Percentiles rank a stretch among this genome's conserved stretches.
These are phyloP conservation scores for Amanita rubescens DNA, from an alignment of 768 basidiomycete species.

Conservation along the genomic window DNA sequence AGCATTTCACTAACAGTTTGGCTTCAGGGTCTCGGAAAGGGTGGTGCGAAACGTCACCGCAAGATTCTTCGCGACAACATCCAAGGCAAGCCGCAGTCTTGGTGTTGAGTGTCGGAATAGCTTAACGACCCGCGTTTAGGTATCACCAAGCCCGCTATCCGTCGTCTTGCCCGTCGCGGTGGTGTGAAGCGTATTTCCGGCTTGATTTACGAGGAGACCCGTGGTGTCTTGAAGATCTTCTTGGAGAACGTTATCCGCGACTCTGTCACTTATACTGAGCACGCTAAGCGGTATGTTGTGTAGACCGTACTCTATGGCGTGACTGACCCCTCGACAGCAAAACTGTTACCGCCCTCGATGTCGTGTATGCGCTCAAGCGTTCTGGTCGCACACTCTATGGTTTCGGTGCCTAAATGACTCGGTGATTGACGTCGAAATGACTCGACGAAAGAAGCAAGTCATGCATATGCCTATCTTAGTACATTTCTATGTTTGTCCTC, in stretches of 20 bases:
- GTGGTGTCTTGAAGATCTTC: conserved; percentile 73
- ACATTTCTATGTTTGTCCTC: background rate
- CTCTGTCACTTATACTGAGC: conserved; percentile 91
- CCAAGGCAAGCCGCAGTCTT: conserved; percentile 42
- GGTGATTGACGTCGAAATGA: background rate
- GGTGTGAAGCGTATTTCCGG: conserved; percentile 77
- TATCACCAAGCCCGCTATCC: conserved; percentile 59
- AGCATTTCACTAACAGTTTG: background rate
- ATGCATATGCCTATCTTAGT: background rate
- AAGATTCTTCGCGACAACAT: conserved; percentile 81
- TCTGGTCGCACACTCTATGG: conserved; percentile 76
- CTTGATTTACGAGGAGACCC: conserved; percentile 77
- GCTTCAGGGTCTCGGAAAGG: conserved; percentile 65
- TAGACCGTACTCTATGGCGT: background rate
- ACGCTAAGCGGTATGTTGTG: conserved; percentile 63
- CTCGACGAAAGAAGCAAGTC: background rate
- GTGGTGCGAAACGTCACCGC: conserved; percentile 73
- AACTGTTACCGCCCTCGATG: conserved; percentile 85
- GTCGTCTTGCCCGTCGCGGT: conserved; percentile 78
- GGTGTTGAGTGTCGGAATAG: background rate
- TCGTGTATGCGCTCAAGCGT: conserved; percentile 68
- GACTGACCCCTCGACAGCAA: conserved; percentile 33
- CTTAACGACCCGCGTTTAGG: conserved; percentile 12
- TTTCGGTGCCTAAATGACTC: conserved; percentile 55
- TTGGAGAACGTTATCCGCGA: conserved; percentile 75